Percentiles rank a stretch among this genome's conserved stretches.
Conservation (phyloP, 163 green algal genomes). For the Volvox carteri region DNA sequence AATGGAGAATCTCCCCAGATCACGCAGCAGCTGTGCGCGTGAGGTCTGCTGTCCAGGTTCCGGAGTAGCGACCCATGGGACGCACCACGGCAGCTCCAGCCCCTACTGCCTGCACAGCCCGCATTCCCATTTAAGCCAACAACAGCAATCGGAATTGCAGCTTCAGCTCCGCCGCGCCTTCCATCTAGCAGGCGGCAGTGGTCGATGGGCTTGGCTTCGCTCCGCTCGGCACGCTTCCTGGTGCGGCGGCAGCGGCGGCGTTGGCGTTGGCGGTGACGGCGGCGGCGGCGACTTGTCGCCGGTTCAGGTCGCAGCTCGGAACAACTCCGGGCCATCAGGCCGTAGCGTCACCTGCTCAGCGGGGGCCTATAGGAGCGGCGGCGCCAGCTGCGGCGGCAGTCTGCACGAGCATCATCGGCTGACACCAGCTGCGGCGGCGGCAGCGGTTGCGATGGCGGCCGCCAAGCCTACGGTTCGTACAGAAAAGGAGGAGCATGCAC, state of each 20-base stretch:
- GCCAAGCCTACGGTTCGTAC: no score
- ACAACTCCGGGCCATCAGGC: background rate
- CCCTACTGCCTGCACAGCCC: background rate
- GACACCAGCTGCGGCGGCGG: background rate
- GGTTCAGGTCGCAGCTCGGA: no score
- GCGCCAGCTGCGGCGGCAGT: background rate
- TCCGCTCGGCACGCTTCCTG: background rate
- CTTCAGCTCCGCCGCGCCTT: background rate
- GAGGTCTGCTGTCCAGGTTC: background rate
- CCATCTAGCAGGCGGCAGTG: background rate
- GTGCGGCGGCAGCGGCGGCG: background rate
- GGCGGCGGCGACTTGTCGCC: background rate
- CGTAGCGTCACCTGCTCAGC: background rate
- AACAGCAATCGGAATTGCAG: slow-evolving; percentile 9
- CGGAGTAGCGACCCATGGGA: background rate
- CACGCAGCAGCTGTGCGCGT: background rate
- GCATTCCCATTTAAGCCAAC: background rate
- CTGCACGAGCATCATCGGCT: no score
- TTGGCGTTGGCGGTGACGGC: background rate
- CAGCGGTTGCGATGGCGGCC: background rate
- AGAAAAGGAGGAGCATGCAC: no score
- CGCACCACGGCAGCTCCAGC: background rate
- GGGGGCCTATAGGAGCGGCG: background rate
- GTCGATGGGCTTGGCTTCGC: background rate
- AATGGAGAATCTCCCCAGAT: background rate